phyloP scores from a whole-genome alignment of 2,329 filamentous ascomycete genomes.

The Ascomycota sp. region DNA sequence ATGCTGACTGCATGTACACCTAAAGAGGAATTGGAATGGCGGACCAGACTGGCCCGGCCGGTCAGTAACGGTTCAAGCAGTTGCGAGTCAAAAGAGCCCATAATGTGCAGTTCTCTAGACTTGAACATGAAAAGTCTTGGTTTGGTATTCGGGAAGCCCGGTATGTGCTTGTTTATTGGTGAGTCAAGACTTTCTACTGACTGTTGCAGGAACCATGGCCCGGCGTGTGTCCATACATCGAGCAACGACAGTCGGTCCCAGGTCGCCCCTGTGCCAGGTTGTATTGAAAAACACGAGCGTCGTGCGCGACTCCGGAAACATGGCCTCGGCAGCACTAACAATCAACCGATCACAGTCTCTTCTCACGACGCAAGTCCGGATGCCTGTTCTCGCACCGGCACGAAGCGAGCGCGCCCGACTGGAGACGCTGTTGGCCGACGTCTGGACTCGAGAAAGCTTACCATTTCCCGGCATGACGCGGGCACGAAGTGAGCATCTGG shows the following conservation, averaged over 20 bases:
- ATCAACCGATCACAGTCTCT: slow-evolving; percentile 65
- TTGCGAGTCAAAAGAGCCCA: slow-evolving; percentile 20
- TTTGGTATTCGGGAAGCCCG: slow-evolving; percentile 49
- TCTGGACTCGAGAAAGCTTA: slow-evolving; percentile 63
- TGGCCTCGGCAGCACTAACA: slow-evolving; percentile 20
- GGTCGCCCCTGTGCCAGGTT: slow-evolving; percentile 47
- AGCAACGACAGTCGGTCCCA: slow-evolving; percentile 49
- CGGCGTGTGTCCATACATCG: slow-evolving; percentile 58
- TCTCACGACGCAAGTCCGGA: slow-evolving; percentile 39
- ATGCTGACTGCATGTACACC: slow-evolving; percentile 69
- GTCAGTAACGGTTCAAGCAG: slow-evolving; percentile 18
- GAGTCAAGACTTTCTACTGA: background rate
- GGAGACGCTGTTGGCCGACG: slow-evolving; percentile 49
- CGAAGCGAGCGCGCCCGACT: slow-evolving; percentile 56
- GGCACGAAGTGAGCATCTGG: slow-evolving; percentile 44
- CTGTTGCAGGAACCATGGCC: slow-evolving; percentile 31
- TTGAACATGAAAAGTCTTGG: slow-evolving; percentile 54
- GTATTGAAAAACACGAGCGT: slow-evolving; percentile 70
- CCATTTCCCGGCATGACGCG: slow-evolving; percentile 65
- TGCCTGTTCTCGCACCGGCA: slow-evolving; percentile 50
- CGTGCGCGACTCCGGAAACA: slow-evolving; percentile 29
- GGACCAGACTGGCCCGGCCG: slow-evolving; percentile 34
- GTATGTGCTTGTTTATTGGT: slow-evolving; percentile 13
- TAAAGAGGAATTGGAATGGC: slow-evolving; percentile 64
- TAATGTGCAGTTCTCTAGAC: slow-evolving; percentile 39